These are phyloP conservation scores for Rhizopogon vesiculosus DNA, from an alignment of 768 basidiomycete genomes.

Conservation along the genomic window DNA sequence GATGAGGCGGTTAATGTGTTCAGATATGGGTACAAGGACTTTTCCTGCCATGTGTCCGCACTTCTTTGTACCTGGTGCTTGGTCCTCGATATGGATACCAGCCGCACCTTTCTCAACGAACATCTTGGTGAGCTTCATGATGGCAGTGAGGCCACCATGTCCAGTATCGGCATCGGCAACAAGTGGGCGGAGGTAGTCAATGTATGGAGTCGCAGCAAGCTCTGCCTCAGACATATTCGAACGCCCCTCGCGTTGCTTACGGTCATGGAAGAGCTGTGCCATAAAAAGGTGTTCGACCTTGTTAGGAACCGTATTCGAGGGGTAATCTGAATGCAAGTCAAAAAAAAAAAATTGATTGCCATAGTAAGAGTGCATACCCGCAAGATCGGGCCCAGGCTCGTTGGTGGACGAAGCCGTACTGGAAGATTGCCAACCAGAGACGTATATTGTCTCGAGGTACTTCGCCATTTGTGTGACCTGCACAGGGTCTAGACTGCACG, in stretches of 20 bases:
- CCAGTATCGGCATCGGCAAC: slow-evolving; percentile 98
- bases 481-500: slow-evolving; percentile 89
- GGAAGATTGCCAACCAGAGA: slow-evolving; percentile 94
- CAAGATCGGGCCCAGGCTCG: slow-evolving; percentile 98
- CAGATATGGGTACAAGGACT: slow-evolving; percentile 93
- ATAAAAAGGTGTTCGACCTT: slow-evolving; percentile 98
- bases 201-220: slow-evolving; percentile 59
- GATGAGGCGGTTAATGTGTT: slow-evolving; percentile 97
- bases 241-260: slow-evolving; percentile 87
- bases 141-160: slow-evolving; percentile 95
- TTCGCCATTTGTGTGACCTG: slow-evolving; percentile 99
- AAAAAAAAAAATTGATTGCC: neutral
- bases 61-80: slow-evolving; percentile 97
- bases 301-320: slow-evolving; percentile 97
- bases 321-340: slow-evolving; percentile 64
- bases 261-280: slow-evolving; percentile 98
- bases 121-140: slow-evolving; percentile 98
- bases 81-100: slow-evolving; percentile 97
- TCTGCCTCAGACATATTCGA: slow-evolving; percentile 65
- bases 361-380: slow-evolving; percentile 46
- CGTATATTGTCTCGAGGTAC: slow-evolving; percentile 97
- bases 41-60: slow-evolving; percentile 94
- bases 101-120: slow-evolving; percentile 99
- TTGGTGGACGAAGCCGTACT: slow-evolving; percentile 92
- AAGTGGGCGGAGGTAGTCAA: slow-evolving; percentile 93